Base-by-base conservation (phyloP, 345 rosid genomes). In the Linum lewisii region DNA sequence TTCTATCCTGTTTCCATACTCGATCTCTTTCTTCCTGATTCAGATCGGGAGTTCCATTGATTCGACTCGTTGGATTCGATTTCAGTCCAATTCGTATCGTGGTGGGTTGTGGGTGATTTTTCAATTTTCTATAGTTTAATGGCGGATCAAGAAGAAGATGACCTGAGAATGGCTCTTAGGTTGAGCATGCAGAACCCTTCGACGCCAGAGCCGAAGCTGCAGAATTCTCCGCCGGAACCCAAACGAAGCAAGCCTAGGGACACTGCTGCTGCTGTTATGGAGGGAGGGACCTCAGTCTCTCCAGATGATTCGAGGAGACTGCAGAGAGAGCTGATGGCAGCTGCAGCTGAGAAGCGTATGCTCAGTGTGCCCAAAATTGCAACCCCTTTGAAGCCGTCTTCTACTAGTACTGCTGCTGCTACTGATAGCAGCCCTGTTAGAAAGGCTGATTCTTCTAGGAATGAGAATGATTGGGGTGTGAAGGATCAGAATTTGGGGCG, bases 111-210 rank as follows among this genome's bases (percentile, higher is more conserved):
- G 14, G 47, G 47, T 11, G 14, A 42, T 38, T 42, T 42, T 11
- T 42, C 47, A 1, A 29, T 29, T 4, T 56, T 52, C 53, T 25
- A 9, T 42, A 24, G 19, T 15, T 56, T n/a, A 24, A 92, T 93
- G 99, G 94, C 94, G 80, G 97, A 89, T 85, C 97, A 93, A 73
- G 97, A 89, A 16, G 97, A 86, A 26, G 94, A 86, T 69, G 97
- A 89, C 66, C 75, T 89, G 68, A 72, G 76, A 79, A 78, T 82
- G 89, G 97, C 99, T 61, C 75, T 89, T 22, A 73, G 81, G 72
- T 85, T 89, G 94, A 93, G 99, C 70, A 87, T 89, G 94, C 97
- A 93, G 65, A 64, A 68, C 80, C 63, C 83, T 25, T 90, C 83
- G 4, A 42, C 47, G 2, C 97, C 97, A 15, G 98, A 92, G 77